These are phyloP conservation scores for Nadsonia commutata DNA, from an alignment of 1,139 yeast species.

Conservation along the genomic window DNA sequence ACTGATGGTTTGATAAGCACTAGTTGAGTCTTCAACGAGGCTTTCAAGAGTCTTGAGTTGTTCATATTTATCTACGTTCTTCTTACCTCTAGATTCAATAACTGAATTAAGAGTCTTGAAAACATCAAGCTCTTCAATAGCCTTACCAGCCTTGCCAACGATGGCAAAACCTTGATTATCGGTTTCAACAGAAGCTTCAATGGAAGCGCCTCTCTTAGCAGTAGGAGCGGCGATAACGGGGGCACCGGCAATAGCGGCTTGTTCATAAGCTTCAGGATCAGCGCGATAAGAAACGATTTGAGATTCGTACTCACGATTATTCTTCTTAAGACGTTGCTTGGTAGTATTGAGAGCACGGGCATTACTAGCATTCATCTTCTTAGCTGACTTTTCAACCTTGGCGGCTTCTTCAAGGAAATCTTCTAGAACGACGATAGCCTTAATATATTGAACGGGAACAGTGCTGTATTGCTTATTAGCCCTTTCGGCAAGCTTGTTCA, in stretches of 20 bases:
- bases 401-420: conserved; percentile 45
- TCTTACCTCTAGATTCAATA: conserved; percentile 88
- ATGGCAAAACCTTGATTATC: conserved; percentile 27
- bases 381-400: conserved; percentile 41
- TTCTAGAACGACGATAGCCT: conserved; percentile 58
- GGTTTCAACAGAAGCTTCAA: conserved; percentile 14
- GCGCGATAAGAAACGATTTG: conserved; percentile 47
- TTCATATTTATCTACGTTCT: conserved; percentile 72
- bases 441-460: conserved; percentile 60
- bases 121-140: conserved; percentile 31
- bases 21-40: conserved; percentile 36
- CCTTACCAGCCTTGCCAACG: conserved; percentile 28
- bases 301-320: conserved; percentile 48
- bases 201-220: conserved; percentile 8
- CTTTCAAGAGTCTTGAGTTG: conserved; percentile 62
- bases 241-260: conserved; percentile 18
- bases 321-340: conserved; percentile 80
- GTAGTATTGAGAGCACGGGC: conserved; percentile 79
- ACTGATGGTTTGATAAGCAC: conserved; percentile 62
- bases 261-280: conserved; percentile 60
- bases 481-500: conserved; percentile 50
- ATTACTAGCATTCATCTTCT: conserved; percentile 65
- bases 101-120: conserved; percentile 64
- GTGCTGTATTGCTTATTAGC: conserved; percentile 58
- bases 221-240: conserved; percentile 11